Conservation (phyloP, 1,284 basidiomycete species). For the Microbotryum saponariae region DNA sequence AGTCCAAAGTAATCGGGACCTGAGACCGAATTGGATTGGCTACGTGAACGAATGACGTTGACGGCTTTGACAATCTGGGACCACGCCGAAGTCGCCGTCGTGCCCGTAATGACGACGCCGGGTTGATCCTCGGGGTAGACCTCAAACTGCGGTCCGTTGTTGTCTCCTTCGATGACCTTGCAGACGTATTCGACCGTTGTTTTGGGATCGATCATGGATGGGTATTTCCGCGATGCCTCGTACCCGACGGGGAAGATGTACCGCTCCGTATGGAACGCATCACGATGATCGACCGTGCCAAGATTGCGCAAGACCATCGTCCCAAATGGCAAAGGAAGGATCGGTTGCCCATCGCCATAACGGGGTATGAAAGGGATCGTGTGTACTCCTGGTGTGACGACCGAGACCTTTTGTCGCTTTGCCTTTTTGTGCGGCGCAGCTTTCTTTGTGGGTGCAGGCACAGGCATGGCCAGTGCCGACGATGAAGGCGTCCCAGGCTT, state of each 20-base stretch:
- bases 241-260: slow-evolving; percentile 78
- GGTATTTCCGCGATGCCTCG: slow-evolving; percentile 63
- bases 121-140: slow-evolving; percentile 60
- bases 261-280: slow-evolving; percentile 67
- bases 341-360: slow-evolving; percentile 55
- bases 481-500: too few relatives aligned
- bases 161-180: slow-evolving; percentile 69
- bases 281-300: slow-evolving; percentile 42
- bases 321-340: slow-evolving; percentile 65
- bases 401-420: slow-evolving; percentile 66
- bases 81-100: slow-evolving; percentile 77
- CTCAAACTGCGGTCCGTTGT: slow-evolving; percentile 65
- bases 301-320: slow-evolving; percentile 68
- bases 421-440: slow-evolving; percentile 42
- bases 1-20: slow-evolving; percentile 76
- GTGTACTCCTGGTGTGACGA: slow-evolving; percentile 61
- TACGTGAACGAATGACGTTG: slow-evolving; percentile 63
- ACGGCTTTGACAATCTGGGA: slow-evolving; percentile 67
- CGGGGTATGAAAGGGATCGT: slow-evolving; percentile 66
- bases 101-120: slow-evolving; percentile 60
- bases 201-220: slow-evolving; percentile 59
- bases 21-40: slow-evolving; percentile 71
- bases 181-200: slow-evolving; percentile 64
- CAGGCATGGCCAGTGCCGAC: too few relatives aligned
- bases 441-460: too few relatives aligned